phyloP scores from a whole-genome alignment of 2,329 filamentous ascomycete species.

The Trichothecium roseum region DNA sequence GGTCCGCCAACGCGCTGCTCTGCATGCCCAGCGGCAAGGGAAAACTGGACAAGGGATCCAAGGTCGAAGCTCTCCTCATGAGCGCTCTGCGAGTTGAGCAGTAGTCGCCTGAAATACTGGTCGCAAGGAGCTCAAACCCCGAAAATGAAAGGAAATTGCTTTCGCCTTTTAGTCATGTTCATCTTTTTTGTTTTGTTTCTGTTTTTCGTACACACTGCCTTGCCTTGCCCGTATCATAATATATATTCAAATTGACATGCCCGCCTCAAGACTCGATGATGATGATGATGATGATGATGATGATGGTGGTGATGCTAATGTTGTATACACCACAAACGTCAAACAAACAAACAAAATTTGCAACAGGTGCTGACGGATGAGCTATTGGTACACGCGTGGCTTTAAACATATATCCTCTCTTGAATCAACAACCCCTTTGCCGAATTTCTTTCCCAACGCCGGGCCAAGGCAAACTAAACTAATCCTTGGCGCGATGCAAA shows the following conservation, averaged over 20 bases:
- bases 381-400: constrained; percentile 5
- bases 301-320: no score
- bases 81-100: constrained; percentile 26
- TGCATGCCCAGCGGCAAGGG: constrained; percentile 59
- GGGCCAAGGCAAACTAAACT: constrained; percentile 16
- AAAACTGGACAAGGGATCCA: constrained; percentile 55
- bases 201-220: no score
- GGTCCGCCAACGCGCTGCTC: constrained; percentile 77
- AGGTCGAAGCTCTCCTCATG: constrained; percentile 74
- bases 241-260: no score
- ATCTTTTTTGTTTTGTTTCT: no score
- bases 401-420: neutral
- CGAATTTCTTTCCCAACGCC: constrained; percentile 29
- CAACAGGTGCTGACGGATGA: neutral
- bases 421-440: constrained; percentile 11
- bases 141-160: no score
- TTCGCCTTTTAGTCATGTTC: no score
- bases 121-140: no score
- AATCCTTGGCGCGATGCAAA: constrained; percentile 23
- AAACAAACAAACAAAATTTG: neutral
- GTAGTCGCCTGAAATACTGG: neutral
- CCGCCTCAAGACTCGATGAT: no score
- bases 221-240: no score
- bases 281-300: no score
- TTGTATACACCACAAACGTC: neutral